Conservation (phyloP, 2,329 filamentous ascomycete species). For the Sordariomycetes sp. region DNA sequence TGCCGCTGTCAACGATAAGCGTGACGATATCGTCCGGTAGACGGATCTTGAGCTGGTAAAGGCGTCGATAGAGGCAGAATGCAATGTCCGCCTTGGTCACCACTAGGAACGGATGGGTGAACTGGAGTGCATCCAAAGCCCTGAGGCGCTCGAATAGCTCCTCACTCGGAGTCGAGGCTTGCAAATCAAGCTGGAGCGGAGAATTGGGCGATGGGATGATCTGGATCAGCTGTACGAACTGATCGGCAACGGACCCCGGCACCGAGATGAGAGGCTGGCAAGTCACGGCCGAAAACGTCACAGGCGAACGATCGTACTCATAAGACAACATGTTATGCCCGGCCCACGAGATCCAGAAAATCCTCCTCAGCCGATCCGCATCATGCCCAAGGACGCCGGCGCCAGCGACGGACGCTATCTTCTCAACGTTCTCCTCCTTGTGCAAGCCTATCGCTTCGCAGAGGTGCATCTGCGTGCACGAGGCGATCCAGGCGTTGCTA, state of each 20-base stretch:
- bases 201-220: neutral
- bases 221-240: neutral
- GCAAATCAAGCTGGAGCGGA: neutral
- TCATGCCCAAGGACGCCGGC: neutral
- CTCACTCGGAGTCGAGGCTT: neutral
- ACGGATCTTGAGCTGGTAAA: neutral
- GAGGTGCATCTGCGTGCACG: neutral
- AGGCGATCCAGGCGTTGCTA: neutral
- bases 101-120: neutral
- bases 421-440: neutral
- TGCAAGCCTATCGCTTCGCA: neutral
- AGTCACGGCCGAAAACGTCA: neutral
- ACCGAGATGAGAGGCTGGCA: neutral
- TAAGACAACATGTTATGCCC: neutral
- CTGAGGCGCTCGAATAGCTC: neutral
- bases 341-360: neutral
- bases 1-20: neutral
- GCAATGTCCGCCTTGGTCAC: neutral
- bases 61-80: neutral
- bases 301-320: neutral
- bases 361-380: neutral
- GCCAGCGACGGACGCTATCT: neutral
- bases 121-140: neutral
- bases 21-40: neutral
- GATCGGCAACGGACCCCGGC: neutral